phyloP scores from a whole-genome alignment of 768 basidiomycete species.

The Mycena crocata region DNA sequence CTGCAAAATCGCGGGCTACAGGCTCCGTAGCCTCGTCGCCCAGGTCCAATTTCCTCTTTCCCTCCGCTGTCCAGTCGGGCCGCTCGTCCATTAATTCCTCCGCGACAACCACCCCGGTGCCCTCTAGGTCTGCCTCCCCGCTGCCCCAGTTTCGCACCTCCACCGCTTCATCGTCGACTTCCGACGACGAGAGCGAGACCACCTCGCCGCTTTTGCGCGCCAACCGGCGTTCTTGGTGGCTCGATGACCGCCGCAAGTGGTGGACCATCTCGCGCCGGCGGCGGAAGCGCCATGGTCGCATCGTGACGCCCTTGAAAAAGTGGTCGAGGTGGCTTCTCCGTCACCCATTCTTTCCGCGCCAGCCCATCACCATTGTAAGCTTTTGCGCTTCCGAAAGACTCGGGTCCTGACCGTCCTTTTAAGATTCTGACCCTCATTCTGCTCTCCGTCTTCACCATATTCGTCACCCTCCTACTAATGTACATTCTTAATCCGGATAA shows the following conservation, averaged over 20 bases:
- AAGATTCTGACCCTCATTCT: conserved; percentile 81
- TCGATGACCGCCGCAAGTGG: conserved; percentile 66
- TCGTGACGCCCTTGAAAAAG: conserved; percentile 64
- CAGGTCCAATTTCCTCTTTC: conserved; percentile 47
- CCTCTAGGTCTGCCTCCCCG: conserved; percentile 74
- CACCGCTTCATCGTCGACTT: conserved; percentile 61
- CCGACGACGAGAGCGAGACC: conserved; percentile 74
- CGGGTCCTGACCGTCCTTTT: conserved; percentile 26
- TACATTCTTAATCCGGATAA: conserved; percentile 97
- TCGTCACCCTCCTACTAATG: conserved; percentile 88
- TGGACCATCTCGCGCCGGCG: conserved; percentile 66
- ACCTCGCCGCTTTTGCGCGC: conserved; percentile 57
- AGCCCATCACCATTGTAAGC: conserved; percentile 84
- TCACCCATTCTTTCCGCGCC: conserved; percentile 82
- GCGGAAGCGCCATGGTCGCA: conserved; percentile 60
- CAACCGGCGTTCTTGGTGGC: conserved; percentile 51
- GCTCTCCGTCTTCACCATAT: conserved; percentile 83
- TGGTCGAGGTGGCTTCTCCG: conserved; percentile 67
- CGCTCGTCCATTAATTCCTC: conserved; percentile 56
- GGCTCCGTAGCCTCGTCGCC: conserved; percentile 33
- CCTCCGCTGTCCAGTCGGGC: conserved; percentile 49
- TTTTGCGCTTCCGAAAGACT: conserved; percentile 10
- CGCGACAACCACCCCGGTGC: conserved; percentile 62
- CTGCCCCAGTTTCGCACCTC: conserved; percentile 64
- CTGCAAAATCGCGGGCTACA: conserved; percentile 23